A percentile compares a stretch with the other conserved stretches of the same genome.
Evolutionary conservation across 768 basidiomycete species (phyloP).

Genomic region (Auriscalpium vulgare): DNA sequence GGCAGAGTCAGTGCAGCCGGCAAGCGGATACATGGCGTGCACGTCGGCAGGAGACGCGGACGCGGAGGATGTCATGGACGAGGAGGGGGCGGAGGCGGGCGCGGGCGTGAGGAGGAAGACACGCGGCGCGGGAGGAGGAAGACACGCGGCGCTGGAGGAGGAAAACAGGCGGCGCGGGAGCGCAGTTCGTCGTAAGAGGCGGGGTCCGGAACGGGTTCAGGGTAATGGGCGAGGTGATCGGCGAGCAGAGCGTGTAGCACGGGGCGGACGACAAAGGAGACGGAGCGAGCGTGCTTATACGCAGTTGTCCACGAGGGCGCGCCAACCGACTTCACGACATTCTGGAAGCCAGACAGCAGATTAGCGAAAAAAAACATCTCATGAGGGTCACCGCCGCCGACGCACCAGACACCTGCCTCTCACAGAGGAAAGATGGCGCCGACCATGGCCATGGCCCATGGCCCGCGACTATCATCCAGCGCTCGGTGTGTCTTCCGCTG

Average conservation of each 20-base stretch:
- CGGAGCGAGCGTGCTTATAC: constrained; percentile 21
- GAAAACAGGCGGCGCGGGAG: constrained; percentile 10
- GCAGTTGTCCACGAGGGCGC: constrained; percentile 29
- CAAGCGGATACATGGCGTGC: constrained; percentile 23
- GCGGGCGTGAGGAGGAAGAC: constrained; percentile 10
- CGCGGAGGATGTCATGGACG: constrained; percentile 11
- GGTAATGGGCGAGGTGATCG: constrained; percentile 12
- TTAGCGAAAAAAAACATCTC: not conserved
- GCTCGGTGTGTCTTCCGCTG: too few relatives aligned
- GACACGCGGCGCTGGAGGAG: too few relatives aligned
- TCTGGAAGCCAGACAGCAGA: not conserved
- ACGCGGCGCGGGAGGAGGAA: constrained; percentile 11
- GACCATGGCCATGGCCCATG: too few relatives aligned
- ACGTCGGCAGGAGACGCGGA: constrained; percentile 8
- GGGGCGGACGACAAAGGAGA: constrained; percentile 17
- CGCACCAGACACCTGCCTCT: constrained; percentile 25
- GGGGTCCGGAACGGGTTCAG: too few relatives aligned
- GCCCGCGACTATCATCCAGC: constrained; percentile 17
- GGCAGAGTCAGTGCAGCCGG: constrained; percentile 23
- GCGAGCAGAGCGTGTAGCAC: constrained; percentile 11
- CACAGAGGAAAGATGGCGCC: constrained; percentile 20
- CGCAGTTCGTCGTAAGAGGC: constrained; percentile 9
- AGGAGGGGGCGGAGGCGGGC: constrained; percentile 8
- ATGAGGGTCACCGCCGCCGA: not conserved
- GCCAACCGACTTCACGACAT: constrained; percentile 27